phyloP scores from a whole-genome alignment of 2,329 filamentous ascomycete species.

The Xylaria sp. region DNA sequence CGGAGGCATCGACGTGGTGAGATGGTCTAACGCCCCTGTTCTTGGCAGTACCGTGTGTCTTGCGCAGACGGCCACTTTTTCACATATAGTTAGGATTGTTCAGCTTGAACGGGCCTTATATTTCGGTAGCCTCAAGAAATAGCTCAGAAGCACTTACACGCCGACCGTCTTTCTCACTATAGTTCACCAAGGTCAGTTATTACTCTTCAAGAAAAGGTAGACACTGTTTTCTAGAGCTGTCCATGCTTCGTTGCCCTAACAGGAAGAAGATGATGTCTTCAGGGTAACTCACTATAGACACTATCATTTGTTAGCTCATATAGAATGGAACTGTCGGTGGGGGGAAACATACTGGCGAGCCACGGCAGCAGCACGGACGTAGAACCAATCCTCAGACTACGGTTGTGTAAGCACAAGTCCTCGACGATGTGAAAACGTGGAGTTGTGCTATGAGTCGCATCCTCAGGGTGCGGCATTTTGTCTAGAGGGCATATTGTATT shows the following conservation, averaged over 20 bases:
- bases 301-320: constrained; percentile 67
- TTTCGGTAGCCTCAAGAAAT: neutral
- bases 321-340: neutral
- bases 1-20: constrained; percentile 95
- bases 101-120: constrained; percentile 66
- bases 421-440: neutral
- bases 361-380: constrained; percentile 89
- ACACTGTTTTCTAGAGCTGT: too few species aligned
- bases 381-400: constrained; percentile 98
- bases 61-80: constrained; percentile 82
- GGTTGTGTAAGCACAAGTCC: constrained; percentile 13
- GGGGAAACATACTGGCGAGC: constrained; percentile 58
- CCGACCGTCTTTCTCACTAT: constrained; percentile 94
- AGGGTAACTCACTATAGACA: constrained; percentile 73
- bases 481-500: neutral
- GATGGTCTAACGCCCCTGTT: constrained; percentile 93
- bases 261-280: too few species aligned
- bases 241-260: too few species aligned
- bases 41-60: constrained; percentile 95
- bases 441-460: neutral
- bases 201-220: too few species aligned
- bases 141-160: constrained; percentile 60
- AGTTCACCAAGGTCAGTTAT: too few species aligned
- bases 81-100: constrained; percentile 59
- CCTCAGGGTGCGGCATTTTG: neutral